These are phyloP conservation scores for Drosera capensis DNA, from an alignment of 148 eudicot species.

Conservation along the genomic window DNA sequence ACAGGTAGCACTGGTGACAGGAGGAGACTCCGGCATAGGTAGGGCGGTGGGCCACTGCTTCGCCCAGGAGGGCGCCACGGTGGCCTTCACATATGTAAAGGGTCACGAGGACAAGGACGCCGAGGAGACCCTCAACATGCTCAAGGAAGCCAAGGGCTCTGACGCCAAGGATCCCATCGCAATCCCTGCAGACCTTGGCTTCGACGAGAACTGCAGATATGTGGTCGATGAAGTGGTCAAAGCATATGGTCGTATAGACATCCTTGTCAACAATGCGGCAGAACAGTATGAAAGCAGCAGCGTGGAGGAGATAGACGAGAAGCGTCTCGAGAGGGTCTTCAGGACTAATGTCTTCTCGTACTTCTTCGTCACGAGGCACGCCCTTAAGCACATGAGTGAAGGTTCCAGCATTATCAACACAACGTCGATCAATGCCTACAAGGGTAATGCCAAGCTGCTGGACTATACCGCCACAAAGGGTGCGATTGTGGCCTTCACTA, in stretches of 20 bases:
- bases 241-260: constrained; percentile 51
- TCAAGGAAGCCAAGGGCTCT: constrained; percentile 28
- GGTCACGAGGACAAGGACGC: constrained; percentile 69
- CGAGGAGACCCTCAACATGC: constrained; percentile 34
- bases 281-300: constrained; percentile 44
- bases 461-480: constrained; percentile 78
- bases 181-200: constrained; percentile 54
- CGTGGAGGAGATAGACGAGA: constrained; percentile 66
- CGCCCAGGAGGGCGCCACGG: constrained; percentile 86
- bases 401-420: constrained; percentile 48
- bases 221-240: constrained; percentile 64
- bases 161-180: constrained; percentile 64
- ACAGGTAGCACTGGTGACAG: constrained; percentile 65
- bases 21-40: no score
- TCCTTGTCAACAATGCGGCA: constrained; percentile 66
- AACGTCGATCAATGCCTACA: constrained; percentile 62
- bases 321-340: constrained; percentile 63
- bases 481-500: constrained; percentile 59
- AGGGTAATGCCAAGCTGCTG: constrained; percentile 32
- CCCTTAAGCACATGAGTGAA: constrained; percentile 61
- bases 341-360: constrained; percentile 74
- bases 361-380: constrained; percentile 63
- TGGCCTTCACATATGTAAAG: constrained; percentile 84
- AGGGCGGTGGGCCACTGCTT: no score
- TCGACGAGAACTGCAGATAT: constrained; percentile 51